Base-by-base conservation (phyloP, 2,329 filamentous ascomycete species). In the Penicillium psychrosexuale region DNA sequence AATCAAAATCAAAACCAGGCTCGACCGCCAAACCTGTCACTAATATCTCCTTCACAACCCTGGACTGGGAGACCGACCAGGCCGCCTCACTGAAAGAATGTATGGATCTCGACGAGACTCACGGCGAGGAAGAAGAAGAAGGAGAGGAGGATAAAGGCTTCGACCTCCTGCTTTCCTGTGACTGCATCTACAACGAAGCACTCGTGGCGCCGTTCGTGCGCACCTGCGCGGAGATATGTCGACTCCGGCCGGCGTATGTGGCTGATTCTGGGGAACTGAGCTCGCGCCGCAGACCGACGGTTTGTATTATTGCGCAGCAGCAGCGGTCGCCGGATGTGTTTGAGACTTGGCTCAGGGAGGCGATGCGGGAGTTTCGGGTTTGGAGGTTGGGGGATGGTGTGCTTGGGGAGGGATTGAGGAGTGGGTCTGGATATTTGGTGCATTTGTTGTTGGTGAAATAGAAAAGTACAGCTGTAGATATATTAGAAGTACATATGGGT, bases 111-210 rank as follows among this genome's bases (percentile, higher is more conserved):
- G 36, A 53, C 19, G 33, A 33, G 9, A 5, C 3, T 12, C 31
- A 15, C 15, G 27, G 19, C 15, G 28, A 67, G 44, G 55, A 65
- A 58, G 51, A 24, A 8, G 34, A 67, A 49, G 54, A 66, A 59
- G 51, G 68, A 38, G 55, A 67, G 60, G 42, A 68, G 63, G 66
- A 70, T 44, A 59, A 53, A 3, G 80, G 81, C 54, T 87, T 94
- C 61, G 88, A 95, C 66, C 74, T 85, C 13, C 78, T 97, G 11
- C 71, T 97, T 34, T 91, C 91, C 4, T 96, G 91, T 68, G 94
- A 99, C 72, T 97, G 92, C 72, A 88, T 99, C 63, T 99, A 95
- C 78, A 99, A 97, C 73, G 90, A 96, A 61, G 84, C 88, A 2
- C 82, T 97, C 3, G 84, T 97, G 24, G 77, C 83, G 40, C 91